These are phyloP conservation scores for Tremellales sp. DNA, from an alignment of 1,284 basidiomycete genomes.

Conservation along the genomic window DNA sequence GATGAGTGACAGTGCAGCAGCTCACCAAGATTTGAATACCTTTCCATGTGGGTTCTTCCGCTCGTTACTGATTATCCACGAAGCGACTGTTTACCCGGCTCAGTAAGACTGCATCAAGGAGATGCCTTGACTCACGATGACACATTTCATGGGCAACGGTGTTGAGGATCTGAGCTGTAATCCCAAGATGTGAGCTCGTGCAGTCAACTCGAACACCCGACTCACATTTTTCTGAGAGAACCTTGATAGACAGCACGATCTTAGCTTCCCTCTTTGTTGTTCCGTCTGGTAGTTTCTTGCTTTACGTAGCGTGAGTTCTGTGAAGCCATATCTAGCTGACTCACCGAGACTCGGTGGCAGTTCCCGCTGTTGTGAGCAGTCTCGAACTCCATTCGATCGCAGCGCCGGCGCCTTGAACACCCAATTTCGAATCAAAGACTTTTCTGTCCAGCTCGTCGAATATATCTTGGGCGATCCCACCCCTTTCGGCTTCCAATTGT, in stretches of 20 bases:
- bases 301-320: constrained; percentile 1
- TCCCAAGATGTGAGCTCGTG: background rate
- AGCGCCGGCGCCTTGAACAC: constrained; percentile 19
- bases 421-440: constrained; percentile 39
- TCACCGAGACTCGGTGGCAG: constrained; percentile 31
- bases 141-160: constrained; percentile 50
- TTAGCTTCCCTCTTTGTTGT: constrained; percentile 6
- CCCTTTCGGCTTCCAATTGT: constrained; percentile 28
- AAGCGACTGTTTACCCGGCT: constrained; percentile 27
- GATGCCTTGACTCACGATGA: constrained; percentile 32
- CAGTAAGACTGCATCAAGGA: constrained; percentile 2
- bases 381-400: constrained; percentile 41
- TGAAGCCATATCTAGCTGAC: constrained; percentile 5
- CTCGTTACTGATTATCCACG: constrained; percentile 42
- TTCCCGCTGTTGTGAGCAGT: constrained; percentile 44
- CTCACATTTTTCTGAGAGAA: constrained; percentile 32
- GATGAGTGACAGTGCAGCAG: too few relatives aligned
- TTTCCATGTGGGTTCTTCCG: constrained; percentile 44
- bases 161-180: constrained; percentile 36
- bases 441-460: constrained; percentile 40
- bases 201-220: background rate
- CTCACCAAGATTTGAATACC: constrained; percentile 44
- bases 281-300: constrained; percentile 10
- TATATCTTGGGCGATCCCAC: constrained; percentile 29
- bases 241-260: constrained; percentile 38